Percentiles rank a stretch among this genome's conserved stretches.
phyloP scores from a whole-genome alignment of 192 early-diverging fungal species.

The Dimargaris cristalligena region DNA sequence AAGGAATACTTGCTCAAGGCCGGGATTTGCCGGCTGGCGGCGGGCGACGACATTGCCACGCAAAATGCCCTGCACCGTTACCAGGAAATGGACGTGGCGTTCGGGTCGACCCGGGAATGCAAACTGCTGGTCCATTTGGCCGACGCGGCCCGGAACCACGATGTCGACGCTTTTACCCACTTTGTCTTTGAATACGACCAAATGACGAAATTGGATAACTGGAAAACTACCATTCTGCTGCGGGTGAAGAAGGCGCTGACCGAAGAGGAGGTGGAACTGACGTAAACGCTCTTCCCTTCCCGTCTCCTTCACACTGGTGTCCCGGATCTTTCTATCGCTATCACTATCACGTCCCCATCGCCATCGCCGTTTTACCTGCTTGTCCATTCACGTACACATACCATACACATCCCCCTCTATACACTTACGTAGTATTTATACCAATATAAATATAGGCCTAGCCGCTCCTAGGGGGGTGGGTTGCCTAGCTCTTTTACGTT shows the following conservation, averaged over 20 bases:
- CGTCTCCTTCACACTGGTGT: too few species aligned
- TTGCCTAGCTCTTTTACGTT: too few species aligned
- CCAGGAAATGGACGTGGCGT: constrained; percentile 73
- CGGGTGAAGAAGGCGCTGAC: constrained; percentile 70
- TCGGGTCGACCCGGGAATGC: constrained; percentile 72
- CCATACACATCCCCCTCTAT: too few species aligned
- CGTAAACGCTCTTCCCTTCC: constrained; percentile 21
- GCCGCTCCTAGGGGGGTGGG: too few species aligned
- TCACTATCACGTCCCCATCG: too few species aligned
- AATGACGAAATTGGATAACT: constrained; percentile 81
- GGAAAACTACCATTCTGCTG: constrained; percentile 88
- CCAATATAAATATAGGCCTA: too few species aligned
- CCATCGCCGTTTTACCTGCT: too few species aligned
- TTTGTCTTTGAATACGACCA: constrained; percentile 70
- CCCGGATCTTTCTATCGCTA: too few species aligned
- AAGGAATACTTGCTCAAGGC: constrained; percentile 97
- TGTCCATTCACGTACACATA: too few species aligned
- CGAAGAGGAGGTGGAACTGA: constrained; percentile 41
- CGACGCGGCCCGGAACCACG: constrained; percentile 55
- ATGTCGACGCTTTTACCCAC: constrained; percentile 70
- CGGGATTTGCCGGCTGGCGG: constrained; percentile 74
- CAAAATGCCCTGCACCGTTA: constrained; percentile 67
- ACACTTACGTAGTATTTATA: too few species aligned
- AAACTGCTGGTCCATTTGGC: constrained; percentile 53
- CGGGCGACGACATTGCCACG: constrained; percentile 59